Percentiles rank a stretch among this genome's conserved stretches.
Conservation (phyloP, 352 stramenopile species). For the Pythium chondricola region DNA sequence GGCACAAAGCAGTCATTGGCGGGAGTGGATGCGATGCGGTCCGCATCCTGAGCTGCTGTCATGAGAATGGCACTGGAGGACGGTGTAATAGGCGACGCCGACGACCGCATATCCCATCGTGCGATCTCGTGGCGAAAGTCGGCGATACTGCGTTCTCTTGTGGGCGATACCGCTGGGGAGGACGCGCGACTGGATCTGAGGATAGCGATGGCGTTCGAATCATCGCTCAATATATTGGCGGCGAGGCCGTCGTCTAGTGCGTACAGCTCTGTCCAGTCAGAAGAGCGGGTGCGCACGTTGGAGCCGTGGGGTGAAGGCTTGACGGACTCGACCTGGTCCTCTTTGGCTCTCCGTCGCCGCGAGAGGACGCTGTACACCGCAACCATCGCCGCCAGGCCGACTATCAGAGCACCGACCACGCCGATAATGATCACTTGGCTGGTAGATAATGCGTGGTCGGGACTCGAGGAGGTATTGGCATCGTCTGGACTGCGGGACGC, state of each 20-base stretch:
- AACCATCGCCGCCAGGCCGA: conserved; percentile 20
- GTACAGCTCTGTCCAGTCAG: conserved; percentile 43
- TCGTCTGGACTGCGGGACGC: not conserved
- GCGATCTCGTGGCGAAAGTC: conserved; percentile 44
- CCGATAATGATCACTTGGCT: conserved; percentile 23
- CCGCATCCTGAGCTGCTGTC: conserved; percentile 14
- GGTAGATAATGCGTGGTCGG: conserved; percentile 10
- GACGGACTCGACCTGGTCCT: conserved; percentile 3
- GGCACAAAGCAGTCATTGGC: conserved; percentile 35
- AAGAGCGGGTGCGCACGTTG: conserved; percentile 23
- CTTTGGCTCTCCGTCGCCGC: conserved; percentile 1
- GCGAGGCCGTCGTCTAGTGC: conserved; percentile 31
- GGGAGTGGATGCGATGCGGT: conserved; percentile 7
- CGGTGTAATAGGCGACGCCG: conserved; percentile 43
- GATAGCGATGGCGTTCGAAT: conserved; percentile 41
- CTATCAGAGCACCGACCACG: conserved; percentile 14
- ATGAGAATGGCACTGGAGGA: conserved; percentile 31
- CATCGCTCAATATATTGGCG: conserved; percentile 27
- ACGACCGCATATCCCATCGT: conserved; percentile 39
- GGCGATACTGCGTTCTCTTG: conserved; percentile 23
- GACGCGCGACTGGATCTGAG: conserved; percentile 37
- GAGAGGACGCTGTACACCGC: conserved; percentile 1
- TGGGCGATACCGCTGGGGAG: conserved; percentile 17
- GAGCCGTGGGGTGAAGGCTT: conserved; percentile 4
- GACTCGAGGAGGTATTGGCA: not conserved